Evolutionary conservation across 805 yeast genomes (phyloP).

Genomic region (Myxozyma mucilagina): DNA sequence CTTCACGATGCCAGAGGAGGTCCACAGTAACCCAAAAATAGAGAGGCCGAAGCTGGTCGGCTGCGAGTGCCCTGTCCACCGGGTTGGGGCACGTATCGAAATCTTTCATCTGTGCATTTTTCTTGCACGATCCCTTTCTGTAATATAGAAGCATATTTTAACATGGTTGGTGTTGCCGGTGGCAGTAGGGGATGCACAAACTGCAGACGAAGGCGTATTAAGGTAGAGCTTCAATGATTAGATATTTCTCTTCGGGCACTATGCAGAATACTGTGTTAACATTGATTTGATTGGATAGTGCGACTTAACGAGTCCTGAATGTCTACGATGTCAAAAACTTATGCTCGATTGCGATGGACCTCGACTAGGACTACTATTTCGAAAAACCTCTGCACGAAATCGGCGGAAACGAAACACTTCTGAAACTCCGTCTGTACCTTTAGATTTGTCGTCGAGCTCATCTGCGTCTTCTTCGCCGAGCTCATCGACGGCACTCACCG

Average conservation of each 20-base stretch:
- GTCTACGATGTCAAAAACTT: background rate
- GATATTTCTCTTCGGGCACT: background rate
- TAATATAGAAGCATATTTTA: background rate
- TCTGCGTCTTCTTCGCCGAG: too few relatives aligned
- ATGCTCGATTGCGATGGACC: slow-evolving; percentile 2
- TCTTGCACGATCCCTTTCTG: background rate
- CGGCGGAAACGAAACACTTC: background rate
- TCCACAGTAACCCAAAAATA: too few relatives aligned
- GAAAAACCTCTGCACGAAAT: background rate
- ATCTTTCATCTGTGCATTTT: background rate
- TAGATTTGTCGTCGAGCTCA: too few relatives aligned
- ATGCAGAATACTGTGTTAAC: background rate
- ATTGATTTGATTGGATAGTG: background rate
- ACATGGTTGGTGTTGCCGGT: slow-evolving; percentile 6
- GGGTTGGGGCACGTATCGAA: too few relatives aligned
- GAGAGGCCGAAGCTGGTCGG: too few relatives aligned
- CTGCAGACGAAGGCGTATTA: background rate
- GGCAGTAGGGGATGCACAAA: slow-evolving; percentile 1
- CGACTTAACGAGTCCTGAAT: background rate
- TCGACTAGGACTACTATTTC: background rate
- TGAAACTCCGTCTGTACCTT: too few relatives aligned
- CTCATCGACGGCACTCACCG: background rate
- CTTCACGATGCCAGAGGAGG: too few relatives aligned
- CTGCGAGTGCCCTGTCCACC: too few relatives aligned
- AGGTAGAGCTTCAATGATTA: background rate